Percentiles rank a stretch among this genome's conserved stretches.
Evolutionary conservation across 257 asterid genomes (phyloP).

Genomic region (Leonotis leonurus): DNA sequence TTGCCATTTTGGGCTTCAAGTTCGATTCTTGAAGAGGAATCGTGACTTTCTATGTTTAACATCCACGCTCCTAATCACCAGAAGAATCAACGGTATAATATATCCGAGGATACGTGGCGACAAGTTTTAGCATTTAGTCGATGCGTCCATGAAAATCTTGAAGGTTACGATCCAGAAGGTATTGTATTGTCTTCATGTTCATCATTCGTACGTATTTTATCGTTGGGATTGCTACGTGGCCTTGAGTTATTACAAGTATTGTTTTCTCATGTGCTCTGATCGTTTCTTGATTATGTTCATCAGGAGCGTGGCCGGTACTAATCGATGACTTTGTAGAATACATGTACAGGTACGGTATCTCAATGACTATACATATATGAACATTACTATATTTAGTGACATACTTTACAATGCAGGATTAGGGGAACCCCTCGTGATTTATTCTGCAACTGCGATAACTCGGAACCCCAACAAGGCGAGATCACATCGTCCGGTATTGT

Average conservation of each 20-base stretch:
- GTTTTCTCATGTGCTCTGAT: too few species aligned
- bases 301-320: slow-evolving; percentile 99
- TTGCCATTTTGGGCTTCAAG: background rate
- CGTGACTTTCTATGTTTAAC: background rate
- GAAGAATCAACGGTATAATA: slow-evolving; percentile 85
- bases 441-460: slow-evolving; percentile 48
- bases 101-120: slow-evolving; percentile 94
- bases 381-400: background rate
- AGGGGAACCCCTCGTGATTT: slow-evolving; percentile 34
- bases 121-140: slow-evolving; percentile 91
- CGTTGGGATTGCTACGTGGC: too few species aligned
- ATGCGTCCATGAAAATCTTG: slow-evolving; percentile 87
- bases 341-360: slow-evolving; percentile 73
- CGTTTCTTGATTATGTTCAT: slow-evolving; percentile 9
- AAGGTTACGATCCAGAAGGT: slow-evolving; percentile 98
- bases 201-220: too few species aligned
- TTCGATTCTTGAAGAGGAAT: too few species aligned
- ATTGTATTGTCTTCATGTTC: too few species aligned
- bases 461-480: slow-evolving; percentile 43
- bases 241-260: too few species aligned
- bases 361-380: background rate
- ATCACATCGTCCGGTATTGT: slow-evolving; percentile 31
- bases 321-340: slow-evolving; percentile 92
- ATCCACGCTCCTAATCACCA: slow-evolving; percentile 19
- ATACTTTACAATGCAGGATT: slow-evolving; percentile 49